Base-by-base conservation (phyloP, 768 basidiomycete species). In the Termitomyces sp. region DNA sequence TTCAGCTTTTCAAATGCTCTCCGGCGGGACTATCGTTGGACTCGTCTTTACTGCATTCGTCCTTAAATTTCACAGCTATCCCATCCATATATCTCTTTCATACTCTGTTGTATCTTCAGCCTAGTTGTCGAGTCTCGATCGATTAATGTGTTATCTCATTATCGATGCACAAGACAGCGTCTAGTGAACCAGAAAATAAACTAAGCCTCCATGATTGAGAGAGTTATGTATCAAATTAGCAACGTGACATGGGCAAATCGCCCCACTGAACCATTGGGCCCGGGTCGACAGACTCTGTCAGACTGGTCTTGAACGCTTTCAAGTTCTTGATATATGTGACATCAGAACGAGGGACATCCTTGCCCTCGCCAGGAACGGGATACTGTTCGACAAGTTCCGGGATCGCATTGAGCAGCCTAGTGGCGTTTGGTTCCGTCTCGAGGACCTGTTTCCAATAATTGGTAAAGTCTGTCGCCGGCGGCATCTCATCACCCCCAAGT, bases 241-340 rank as follows among this genome's bases (percentile, higher is more conserved):
- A 79, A 63, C 80, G 87, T 2, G 88, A 71, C 7, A 75, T 70
- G 20, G 89, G 89, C 57, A 91, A 76, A 75, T 92, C 91, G 38
- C 83, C 84, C 90, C 90, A 92, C 55, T 85, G 75, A 1, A 87
- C 87, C 65, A 94, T 76, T 2, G 92, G 87, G 42, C 79, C 79
- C n/a, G 90, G 83, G 63, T 81, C 80, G 32, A 79, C 78, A 4
- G 89, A 82, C 18, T 79, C 72, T 45, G 71, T 69, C 55, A 96
- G 73, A 9, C 78, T 72, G 33, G 81, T 79, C 73, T 85, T 92
- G 80, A 94, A 94, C 32, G 72, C 74, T 61, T 82, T 77, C 36
- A 86, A 69, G 68, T 94, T 88, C 60, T 88, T 73, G 58, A 96
- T 84, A 65, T 82, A 83, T 9, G 82, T 82, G 7, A 84, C 89